Conservation (phyloP, 441 rosid species). For the Eruca vesicaria region DNA sequence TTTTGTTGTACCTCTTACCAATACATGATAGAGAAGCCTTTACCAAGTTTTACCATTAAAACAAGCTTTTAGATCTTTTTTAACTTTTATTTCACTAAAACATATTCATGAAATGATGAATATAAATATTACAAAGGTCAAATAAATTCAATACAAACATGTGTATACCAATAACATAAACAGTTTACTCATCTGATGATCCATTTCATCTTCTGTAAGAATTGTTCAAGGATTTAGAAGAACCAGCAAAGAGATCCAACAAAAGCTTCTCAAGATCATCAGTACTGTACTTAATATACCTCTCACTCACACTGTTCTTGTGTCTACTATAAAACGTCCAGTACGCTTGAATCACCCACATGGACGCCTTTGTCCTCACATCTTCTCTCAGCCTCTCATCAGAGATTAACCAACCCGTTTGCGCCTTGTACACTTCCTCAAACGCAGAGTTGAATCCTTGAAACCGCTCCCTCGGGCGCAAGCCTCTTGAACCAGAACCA, state of each 20-base stretch:
- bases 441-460: conserved; percentile 62
- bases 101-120: conserved; percentile 25
- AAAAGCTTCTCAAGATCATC: conserved; percentile 71
- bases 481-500: conserved; percentile 42
- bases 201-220: conserved; percentile 42
- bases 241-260: conserved; percentile 79
- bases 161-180: background rate
- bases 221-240: conserved; percentile 62
- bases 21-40: background rate
- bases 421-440: conserved; percentile 82
- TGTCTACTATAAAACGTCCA: conserved; percentile 62
- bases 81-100: conserved; percentile 4
- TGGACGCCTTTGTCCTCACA: conserved; percentile 64
- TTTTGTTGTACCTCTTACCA: background rate
- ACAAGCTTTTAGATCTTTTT: background rate
- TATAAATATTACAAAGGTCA: conserved; percentile 24
- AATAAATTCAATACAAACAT: background rate
- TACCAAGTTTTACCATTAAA: background rate
- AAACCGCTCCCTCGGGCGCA: conserved; percentile 58
- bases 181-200: background rate
- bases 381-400: conserved; percentile 72
- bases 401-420: conserved; percentile 71
- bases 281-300: conserved; percentile 60
- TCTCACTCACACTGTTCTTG: conserved; percentile 51
- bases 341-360: conserved; percentile 74